These are phyloP conservation scores for Erodium moschatum DNA, from an alignment of 441 rosid species.

Conservation along the genomic window DNA sequence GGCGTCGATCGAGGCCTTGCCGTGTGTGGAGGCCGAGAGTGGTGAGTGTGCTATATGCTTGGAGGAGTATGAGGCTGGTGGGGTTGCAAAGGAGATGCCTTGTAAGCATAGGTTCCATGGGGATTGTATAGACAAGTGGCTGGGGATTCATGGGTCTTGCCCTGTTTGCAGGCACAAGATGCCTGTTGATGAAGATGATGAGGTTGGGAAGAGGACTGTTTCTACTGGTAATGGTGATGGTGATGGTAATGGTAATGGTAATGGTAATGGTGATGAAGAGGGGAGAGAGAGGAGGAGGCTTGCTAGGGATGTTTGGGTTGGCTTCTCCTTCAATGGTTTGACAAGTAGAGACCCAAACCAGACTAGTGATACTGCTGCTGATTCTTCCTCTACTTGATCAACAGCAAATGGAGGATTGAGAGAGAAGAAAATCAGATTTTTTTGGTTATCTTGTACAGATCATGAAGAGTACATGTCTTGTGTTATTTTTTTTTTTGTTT, in stretches of 20 bases:
- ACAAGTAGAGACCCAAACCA: constrained; percentile 28
- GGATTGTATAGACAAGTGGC: constrained; percentile 68
- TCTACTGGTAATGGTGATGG: not conserved
- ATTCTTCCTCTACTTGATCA: constrained; percentile 7
- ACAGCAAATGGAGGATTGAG: constrained; percentile 18
- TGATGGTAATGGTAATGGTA: not conserved
- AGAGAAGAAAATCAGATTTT: not conserved
- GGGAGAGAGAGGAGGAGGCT: constrained; percentile 30
- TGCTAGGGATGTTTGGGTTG: constrained; percentile 36
- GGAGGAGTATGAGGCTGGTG: constrained; percentile 53
- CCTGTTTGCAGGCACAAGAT: constrained; percentile 73
- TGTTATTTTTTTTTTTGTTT: not conserved
- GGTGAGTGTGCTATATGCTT: constrained; percentile 56
- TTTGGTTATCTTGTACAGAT: not conserved
- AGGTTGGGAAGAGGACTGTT: constrained; percentile 15
- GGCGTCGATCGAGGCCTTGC: constrained; percentile 5
- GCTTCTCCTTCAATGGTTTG: constrained; percentile 28
- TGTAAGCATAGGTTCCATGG: constrained; percentile 72
- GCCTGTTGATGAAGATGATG: constrained; percentile 66
- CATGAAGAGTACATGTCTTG: not conserved
- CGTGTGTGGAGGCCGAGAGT: constrained; percentile 18
- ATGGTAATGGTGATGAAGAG: constrained; percentile 12
- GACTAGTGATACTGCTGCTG: constrained; percentile 20
- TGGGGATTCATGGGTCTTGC: constrained; percentile 65
- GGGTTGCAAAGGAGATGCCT: constrained; percentile 67